phyloP scores from a whole-genome alignment of 208 protist genomes.

The Acanthamoeba royreba region DNA sequence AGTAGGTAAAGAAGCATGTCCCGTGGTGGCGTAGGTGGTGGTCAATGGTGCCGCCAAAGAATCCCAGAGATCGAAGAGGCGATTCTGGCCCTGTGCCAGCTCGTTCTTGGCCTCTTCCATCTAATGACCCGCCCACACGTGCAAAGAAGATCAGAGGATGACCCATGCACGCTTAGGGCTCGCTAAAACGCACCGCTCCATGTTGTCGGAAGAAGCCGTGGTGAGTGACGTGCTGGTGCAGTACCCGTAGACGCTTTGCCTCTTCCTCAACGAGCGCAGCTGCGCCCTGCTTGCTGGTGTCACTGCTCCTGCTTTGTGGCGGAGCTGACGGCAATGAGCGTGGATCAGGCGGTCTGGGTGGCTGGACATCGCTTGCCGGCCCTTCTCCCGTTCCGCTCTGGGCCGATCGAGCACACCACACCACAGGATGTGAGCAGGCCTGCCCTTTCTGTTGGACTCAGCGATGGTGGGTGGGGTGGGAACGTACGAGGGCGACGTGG shows the following conservation, averaged over 20 bases:
- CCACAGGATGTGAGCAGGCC: background rate
- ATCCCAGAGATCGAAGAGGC: background rate
- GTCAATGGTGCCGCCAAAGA: background rate
- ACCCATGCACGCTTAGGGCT: background rate
- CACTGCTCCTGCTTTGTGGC: background rate
- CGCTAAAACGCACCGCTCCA: background rate
- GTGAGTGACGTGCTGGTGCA: background rate
- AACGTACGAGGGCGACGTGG: background rate
- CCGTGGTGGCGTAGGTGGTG: background rate
- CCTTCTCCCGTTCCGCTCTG: too few species aligned
- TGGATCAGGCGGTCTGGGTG: background rate
- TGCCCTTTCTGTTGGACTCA: background rate
- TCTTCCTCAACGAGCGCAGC: background rate
- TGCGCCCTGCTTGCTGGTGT: too few species aligned
- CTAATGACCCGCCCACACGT: too few species aligned
- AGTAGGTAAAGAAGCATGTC: background rate
- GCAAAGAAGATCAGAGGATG: background rate
- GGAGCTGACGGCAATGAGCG: background rate
- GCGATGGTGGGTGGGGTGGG: background rate
- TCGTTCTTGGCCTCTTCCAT: background rate
- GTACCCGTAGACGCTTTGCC: background rate
- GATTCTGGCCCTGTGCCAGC: background rate
- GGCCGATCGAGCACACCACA: too few species aligned
- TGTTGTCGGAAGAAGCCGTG: slow-evolving; percentile 2
- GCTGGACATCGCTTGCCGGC: too few species aligned